phyloP scores from a whole-genome alignment of 805 yeast genomes.

The Ogataea pilisensis region DNA sequence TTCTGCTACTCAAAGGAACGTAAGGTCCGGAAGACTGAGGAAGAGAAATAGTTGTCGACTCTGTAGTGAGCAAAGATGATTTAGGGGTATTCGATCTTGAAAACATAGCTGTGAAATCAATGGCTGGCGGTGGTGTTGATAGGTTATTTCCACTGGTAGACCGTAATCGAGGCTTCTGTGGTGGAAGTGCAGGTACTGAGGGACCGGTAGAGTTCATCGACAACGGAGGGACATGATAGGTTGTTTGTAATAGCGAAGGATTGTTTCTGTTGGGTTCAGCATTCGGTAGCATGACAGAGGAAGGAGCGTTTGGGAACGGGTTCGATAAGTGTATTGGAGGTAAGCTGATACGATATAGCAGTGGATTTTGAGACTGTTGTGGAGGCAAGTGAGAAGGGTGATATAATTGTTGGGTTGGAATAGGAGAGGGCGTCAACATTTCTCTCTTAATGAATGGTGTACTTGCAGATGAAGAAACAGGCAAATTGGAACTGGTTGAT shows the following conservation, averaged over 20 bases:
- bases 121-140: conserved; percentile 7
- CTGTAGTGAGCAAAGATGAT: too few species aligned
- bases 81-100: conserved; percentile 1
- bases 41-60: too few species aligned
- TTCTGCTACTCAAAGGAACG: too few species aligned
- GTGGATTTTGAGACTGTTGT: neutral
- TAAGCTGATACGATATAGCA: neutral
- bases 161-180: neutral
- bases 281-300: neutral
- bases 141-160: neutral
- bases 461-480: neutral
- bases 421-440: neutral
- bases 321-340: neutral
- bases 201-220: too few species aligned
- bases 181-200: neutral
- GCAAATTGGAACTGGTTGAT: neutral
- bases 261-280: neutral
- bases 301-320: neutral
- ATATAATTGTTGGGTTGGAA: neutral
- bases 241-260: neutral
- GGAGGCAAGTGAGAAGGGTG: neutral
- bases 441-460: neutral
- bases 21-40: too few species aligned
- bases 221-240: neutral
- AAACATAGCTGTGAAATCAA: conserved; percentile 13